These are phyloP conservation scores for Penicillium desertorum DNA, from an alignment of 495 filamentous ascomycete genomes.

Conservation along the genomic window DNA sequence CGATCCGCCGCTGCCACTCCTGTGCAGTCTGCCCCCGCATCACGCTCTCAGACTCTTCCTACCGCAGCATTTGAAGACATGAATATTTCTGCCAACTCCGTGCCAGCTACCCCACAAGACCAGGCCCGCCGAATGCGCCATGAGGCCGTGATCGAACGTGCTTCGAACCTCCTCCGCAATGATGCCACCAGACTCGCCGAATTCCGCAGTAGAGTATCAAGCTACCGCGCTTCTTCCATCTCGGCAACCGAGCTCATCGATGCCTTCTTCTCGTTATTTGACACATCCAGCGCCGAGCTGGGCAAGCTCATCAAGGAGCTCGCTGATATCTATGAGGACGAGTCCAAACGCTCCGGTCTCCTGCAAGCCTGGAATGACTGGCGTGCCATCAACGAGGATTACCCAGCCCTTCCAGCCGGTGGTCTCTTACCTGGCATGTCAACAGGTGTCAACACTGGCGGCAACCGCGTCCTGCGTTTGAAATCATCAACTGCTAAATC, in stretches of 20 bases:
- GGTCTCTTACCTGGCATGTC: conserved; percentile 56
- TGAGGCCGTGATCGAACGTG: conserved; percentile 79
- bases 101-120: conserved; percentile 63
- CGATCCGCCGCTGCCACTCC: conserved; percentile 42
- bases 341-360: conserved; percentile 66
- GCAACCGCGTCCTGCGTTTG: conserved; percentile 64
- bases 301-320: conserved; percentile 91
- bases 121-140: conserved; percentile 73
- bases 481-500: conserved; percentile 78
- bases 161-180: conserved; percentile 72
- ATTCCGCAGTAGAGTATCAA: conserved; percentile 77
- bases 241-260: conserved; percentile 76
- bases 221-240: conserved; percentile 64
- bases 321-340: conserved; percentile 88
- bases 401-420: conserved; percentile 79
- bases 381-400: conserved; percentile 94
- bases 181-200: conserved; percentile 66
- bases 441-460: conserved; percentile 34
- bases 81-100: conserved; percentile 31
- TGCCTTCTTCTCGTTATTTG: conserved; percentile 77
- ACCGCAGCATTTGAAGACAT: conserved; percentile 45
- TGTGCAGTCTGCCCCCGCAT: conserved; percentile 39
- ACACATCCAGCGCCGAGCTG: conserved; percentile 71
- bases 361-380: conserved; percentile 89
- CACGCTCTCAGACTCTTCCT: conserved; percentile 41